Percentiles rank a stretch among this genome's conserved stretches.
These are phyloP conservation scores for Pyrus pyrifolia DNA, from an alignment of 306 rosid genomes.

Conservation along the genomic window DNA sequence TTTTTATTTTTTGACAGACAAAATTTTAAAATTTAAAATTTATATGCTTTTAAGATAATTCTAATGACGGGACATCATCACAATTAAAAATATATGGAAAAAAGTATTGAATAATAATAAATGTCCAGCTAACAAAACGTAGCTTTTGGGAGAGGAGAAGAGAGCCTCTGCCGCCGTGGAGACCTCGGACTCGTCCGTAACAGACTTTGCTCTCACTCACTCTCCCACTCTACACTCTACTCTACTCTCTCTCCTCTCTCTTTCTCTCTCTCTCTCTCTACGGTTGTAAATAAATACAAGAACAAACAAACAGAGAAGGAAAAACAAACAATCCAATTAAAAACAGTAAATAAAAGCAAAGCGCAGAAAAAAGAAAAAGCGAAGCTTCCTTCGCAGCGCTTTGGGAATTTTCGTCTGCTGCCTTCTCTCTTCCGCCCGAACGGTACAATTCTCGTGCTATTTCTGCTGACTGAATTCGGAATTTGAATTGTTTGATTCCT, in stretches of 20 bases:
- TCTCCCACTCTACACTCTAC: not conserved
- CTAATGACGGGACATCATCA: too few relatives aligned
- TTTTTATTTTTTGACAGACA: too few relatives aligned
- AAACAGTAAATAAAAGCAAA: conserved; percentile 18
- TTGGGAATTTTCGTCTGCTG: not conserved
- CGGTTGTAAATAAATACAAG: conserved; percentile 5
- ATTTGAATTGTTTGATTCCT: not conserved
- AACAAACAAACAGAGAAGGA: not conserved
- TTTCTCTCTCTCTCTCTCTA: not conserved
- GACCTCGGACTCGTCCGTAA: not conserved
- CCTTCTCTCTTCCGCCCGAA: conserved; percentile 1
- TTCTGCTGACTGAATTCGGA: not conserved
- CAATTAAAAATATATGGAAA: too few relatives aligned
- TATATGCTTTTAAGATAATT: too few relatives aligned
- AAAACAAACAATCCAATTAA: conserved; percentile 16
- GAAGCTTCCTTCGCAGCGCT: conserved; percentile 17
- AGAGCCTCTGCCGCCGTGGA: too few relatives aligned
- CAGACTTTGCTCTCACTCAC: not conserved
- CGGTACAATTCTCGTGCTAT: conserved; percentile 29
- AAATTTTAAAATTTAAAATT: too few relatives aligned
- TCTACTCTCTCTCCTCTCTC: not conserved
- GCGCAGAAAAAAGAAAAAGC: not conserved
- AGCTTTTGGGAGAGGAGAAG: too few relatives aligned
- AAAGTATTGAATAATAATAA: too few relatives aligned
- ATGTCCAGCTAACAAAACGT: too few relatives aligned